phyloP scores from a whole-genome alignment of 192 early-diverging fungal species.

The Backusella mclennaniae region DNA sequence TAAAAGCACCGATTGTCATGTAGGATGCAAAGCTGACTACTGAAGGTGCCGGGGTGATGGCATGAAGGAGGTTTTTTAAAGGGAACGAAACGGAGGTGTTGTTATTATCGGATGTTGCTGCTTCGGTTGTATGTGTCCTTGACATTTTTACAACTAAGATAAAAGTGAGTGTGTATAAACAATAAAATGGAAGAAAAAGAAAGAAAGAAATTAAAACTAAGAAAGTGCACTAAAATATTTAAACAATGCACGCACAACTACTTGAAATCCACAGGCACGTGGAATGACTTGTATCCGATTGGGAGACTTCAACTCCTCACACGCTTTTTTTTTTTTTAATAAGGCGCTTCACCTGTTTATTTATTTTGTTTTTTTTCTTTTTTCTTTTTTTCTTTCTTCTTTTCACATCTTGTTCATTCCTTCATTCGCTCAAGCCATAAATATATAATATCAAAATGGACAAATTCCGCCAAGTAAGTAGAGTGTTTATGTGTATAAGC shows the following conservation, averaged over 20 bases:
- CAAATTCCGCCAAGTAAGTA: slow-evolving; percentile 27
- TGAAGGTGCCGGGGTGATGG: background rate
- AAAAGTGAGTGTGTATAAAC: background rate
- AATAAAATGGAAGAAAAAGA: background rate
- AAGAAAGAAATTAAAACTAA: background rate
- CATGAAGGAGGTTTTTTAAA: slow-evolving; percentile 3
- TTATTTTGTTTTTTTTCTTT: background rate
- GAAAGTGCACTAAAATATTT: background rate
- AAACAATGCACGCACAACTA: background rate
- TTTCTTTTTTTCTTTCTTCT: background rate
- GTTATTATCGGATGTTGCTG: background rate
- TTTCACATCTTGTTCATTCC: background rate
- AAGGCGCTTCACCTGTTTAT: background rate
- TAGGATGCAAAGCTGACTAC: slow-evolving; percentile 12
- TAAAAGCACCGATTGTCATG: slow-evolving; percentile 18
- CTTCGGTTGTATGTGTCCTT: background rate
- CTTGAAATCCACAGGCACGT: background rate
- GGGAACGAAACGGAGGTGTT: background rate
- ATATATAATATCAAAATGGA: slow-evolving; percentile 18
- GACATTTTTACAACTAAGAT: background rate
- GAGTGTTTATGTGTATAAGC: background rate
- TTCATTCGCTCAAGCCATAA: background rate
- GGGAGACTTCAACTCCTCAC: background rate
- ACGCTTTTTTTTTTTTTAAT: background rate
- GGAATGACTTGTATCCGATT: background rate